A percentile compares a stretch with the other conserved stretches of the same genome.
Conservation (phyloP, 805 yeast species). For the Babjeviella inositovora region DNA sequence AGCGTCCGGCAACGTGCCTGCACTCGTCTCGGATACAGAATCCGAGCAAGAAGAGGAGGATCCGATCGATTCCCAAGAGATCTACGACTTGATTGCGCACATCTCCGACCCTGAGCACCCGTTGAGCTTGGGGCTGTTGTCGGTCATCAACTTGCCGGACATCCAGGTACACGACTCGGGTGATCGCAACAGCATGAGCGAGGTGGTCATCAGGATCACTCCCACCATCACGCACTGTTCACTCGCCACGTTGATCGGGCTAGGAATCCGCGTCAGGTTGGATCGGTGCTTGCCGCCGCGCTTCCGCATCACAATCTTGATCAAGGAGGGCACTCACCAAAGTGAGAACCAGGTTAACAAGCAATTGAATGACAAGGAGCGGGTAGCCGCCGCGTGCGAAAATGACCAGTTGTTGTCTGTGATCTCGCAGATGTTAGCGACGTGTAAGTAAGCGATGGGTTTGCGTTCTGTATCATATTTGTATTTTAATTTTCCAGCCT, state of each 20-base stretch:
- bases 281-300: constrained; percentile 81
- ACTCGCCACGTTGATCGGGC: constrained; percentile 86
- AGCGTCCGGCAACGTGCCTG: neutral
- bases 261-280: constrained; percentile 83
- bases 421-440: constrained; percentile 81
- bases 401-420: constrained; percentile 83
- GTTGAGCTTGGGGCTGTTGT: constrained; percentile 79
- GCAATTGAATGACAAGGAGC: constrained; percentile 91
- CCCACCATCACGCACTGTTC: constrained; percentile 98
- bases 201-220: constrained; percentile 70
- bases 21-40: constrained; percentile 3
- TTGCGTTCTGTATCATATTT: constrained; percentile 1
- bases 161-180: constrained; percentile 53
- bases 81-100: constrained; percentile 70
- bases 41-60: constrained; percentile 29
- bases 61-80: constrained; percentile 76
- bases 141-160: constrained; percentile 79
- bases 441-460: constrained; percentile 33
- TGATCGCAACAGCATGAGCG: constrained; percentile 39
- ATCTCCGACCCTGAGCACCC: constrained; percentile 98
- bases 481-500: no score
- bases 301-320: constrained; percentile 60
- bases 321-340: constrained; percentile 90
- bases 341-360: constrained; percentile 92
- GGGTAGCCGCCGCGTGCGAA: constrained; percentile 98